Conservation (phyloP, 805 yeast species). For the Blastobotrys robertii region DNA sequence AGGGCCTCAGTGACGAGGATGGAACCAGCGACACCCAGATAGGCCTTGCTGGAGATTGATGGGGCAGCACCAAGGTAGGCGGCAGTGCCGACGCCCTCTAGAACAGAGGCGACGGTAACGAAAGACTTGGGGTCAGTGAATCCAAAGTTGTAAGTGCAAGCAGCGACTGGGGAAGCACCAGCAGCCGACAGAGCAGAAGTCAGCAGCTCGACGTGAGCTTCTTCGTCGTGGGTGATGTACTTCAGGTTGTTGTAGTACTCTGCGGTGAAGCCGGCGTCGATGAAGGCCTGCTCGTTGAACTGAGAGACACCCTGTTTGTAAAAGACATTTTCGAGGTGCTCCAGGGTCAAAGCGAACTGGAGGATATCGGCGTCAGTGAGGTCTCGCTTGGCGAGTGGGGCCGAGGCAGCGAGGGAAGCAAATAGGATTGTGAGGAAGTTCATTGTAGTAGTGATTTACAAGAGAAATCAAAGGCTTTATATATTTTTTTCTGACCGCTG, state of each 20-base stretch:
- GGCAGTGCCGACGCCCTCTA: constrained; percentile 6
- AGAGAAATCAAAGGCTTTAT: neutral
- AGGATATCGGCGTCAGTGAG: constrained; percentile 7
- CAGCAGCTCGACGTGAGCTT: constrained; percentile 5
- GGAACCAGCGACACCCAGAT: constrained; percentile 5
- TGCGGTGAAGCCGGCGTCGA: constrained; percentile 8
- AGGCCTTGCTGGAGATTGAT: constrained; percentile 1
- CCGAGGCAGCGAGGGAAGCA: constrained; percentile 10
- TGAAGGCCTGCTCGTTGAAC: constrained; percentile 2
- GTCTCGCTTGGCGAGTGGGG: constrained; percentile 6
- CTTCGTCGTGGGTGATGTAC: constrained; percentile 7
- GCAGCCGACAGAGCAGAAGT: constrained; percentile 1
- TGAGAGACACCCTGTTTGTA: constrained; percentile 3
- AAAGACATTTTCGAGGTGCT: constrained; percentile 8
- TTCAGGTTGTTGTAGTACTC: constrained; percentile 4
- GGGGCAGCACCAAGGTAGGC: constrained; percentile 9
- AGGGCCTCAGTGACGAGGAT: constrained; percentile 7
- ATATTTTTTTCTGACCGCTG: neutral
- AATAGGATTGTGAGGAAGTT: neutral
- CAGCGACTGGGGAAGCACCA: constrained; percentile 5
- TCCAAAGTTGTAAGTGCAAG: constrained; percentile 4
- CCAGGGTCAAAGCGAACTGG: constrained; percentile 8
- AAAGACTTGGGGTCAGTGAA: constrained; percentile 3
- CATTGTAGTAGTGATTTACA: too few relatives aligned
- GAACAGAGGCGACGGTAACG: constrained; percentile 5